Evolutionary conservation across 805 yeast species (phyloP), one percentile per base, ranked within the genome.

Genomic region (Zygosaccharomyces lentus): DNA sequence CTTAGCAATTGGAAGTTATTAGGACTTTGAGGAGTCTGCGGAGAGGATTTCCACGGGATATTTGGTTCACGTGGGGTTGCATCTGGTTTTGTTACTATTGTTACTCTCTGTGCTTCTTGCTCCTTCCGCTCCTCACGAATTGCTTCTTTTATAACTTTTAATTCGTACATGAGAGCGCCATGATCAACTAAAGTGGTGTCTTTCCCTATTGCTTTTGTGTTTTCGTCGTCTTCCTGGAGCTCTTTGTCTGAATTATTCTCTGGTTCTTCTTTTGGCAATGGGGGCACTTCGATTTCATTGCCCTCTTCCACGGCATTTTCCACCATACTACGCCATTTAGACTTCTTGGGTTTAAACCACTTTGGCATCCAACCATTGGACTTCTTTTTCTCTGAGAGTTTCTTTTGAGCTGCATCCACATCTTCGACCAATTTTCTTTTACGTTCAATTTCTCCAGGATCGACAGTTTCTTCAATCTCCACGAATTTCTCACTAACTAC

Each of bases 401-500:
- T 77, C 44, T 78, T 80, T 45, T 87, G 76, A 0, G 95, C 95
- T 52, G 84, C 87, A 54, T 88, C 96, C 56, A 91, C 85, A 62
- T 93, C 99, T 47, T 74, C 72, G 9, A 93, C 75, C 57, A 93
- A 71, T 59, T 87, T 81, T 49, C 96, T 73, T 59, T 89, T 95
- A 53, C 91, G 79, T 53, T 89, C 89, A 19, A 80, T 76, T 57
- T 83, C 81, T 54, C 87, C 96, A 2, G 95, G 87, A 64, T 91
- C 96, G 0, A 96, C 95, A 5, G 59, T 56, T 60, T 91, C 97
- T 62, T 90, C 97, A 54, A 93, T 90, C 65, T 93, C 99, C 15
- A 86, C 83, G 61, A 93, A 93, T 62, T 90, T 96, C 48, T 93
- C 99, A 51, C 84, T 79, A 34, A 89, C 63, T 4, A 93, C 88